A percentile compares a stretch with the other conserved stretches of the same genome.
phyloP scores from a whole-genome alignment of 1,284 basidiomycete species.

The Ganoderma lucidum region DNA sequence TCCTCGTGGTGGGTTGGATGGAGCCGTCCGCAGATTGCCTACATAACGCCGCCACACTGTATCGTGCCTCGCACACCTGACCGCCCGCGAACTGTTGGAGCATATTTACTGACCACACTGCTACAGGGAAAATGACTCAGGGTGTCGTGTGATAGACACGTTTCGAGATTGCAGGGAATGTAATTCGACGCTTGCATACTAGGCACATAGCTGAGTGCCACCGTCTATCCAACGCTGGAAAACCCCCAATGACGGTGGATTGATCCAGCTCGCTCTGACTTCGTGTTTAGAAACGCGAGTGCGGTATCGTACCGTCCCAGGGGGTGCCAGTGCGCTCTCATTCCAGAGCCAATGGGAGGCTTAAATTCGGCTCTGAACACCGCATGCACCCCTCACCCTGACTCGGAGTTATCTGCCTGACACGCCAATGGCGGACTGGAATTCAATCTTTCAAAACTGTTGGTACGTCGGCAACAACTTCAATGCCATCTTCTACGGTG shows the following conservation, averaged over 20 bases:
- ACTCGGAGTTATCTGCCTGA: too few relatives aligned
- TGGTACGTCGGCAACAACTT: conserved; percentile 9
- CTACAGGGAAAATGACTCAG: neutral
- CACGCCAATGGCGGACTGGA: neutral
- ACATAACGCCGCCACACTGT: too few relatives aligned
- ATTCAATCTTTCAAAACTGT: neutral
- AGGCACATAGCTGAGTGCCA: neutral
- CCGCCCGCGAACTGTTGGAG: too few relatives aligned
- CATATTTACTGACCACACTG: too few relatives aligned
- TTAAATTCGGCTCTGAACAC: neutral
- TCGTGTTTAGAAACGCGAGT: neutral
- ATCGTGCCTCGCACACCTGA: too few relatives aligned
- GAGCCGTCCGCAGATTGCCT: too few relatives aligned
- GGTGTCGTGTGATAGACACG: too few relatives aligned
- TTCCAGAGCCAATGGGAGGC: neutral
- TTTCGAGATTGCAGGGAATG: neutral
- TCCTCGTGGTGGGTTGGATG: too few relatives aligned
- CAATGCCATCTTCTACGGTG: conserved; percentile 13
- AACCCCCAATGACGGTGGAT: neutral
- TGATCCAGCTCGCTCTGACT: neutral
- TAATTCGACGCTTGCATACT: neutral
- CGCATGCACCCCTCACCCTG: neutral
- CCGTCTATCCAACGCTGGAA: neutral
- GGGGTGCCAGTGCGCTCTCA: neutral
- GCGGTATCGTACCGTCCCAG: neutral